Conservation (phyloP, 2,329 filamentous ascomycete species). For the Talaromyces rugulosus region DNA sequence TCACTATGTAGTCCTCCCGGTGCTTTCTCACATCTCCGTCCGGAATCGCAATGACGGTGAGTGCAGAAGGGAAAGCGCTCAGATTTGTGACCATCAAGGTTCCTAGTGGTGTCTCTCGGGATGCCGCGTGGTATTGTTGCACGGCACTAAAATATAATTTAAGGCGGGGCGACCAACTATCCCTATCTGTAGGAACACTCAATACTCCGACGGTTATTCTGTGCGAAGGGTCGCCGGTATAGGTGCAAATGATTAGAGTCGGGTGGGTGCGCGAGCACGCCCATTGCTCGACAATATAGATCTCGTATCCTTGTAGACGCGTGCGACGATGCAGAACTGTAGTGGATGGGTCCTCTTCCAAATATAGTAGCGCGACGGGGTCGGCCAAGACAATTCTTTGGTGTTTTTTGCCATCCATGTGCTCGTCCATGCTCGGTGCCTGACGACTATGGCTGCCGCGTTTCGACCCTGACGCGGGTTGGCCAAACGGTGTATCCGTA, state of each 20-base stretch:
- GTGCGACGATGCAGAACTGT: slow-evolving; percentile 68
- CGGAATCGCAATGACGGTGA: slow-evolving; percentile 88
- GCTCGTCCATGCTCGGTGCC: slow-evolving; percentile 17
- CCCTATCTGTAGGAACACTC: slow-evolving; percentile 75
- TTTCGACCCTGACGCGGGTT: slow-evolving; percentile 21
- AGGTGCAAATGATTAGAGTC: slow-evolving; percentile 87
- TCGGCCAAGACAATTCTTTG: slow-evolving; percentile 63
- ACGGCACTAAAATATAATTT: slow-evolving; percentile 82
- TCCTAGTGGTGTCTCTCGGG: slow-evolving; percentile 76
- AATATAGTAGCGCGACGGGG: slow-evolving; percentile 65
- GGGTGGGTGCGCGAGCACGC: slow-evolving; percentile 86
- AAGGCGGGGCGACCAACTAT: slow-evolving; percentile 72
- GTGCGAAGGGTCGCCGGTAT: slow-evolving; percentile 80
- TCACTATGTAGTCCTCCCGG: slow-evolving; percentile 82
- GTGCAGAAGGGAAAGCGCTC: slow-evolving; percentile 81
- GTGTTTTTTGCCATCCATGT: slow-evolving; percentile 33
- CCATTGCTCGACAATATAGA: slow-evolving; percentile 97
- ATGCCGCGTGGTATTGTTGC: slow-evolving; percentile 77
- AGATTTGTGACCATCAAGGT: slow-evolving; percentile 92
- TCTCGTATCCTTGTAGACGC: slow-evolving; percentile 76
- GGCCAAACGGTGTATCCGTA: slow-evolving; percentile 18
- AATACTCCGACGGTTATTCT: slow-evolving; percentile 75
- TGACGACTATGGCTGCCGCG: slow-evolving; percentile 21
- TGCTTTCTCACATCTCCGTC: slow-evolving; percentile 79
- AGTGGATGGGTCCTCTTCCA: slow-evolving; percentile 79